Evolutionary conservation across 139 green algal species (phyloP).

Genomic region (Eudorina sp.): DNA sequence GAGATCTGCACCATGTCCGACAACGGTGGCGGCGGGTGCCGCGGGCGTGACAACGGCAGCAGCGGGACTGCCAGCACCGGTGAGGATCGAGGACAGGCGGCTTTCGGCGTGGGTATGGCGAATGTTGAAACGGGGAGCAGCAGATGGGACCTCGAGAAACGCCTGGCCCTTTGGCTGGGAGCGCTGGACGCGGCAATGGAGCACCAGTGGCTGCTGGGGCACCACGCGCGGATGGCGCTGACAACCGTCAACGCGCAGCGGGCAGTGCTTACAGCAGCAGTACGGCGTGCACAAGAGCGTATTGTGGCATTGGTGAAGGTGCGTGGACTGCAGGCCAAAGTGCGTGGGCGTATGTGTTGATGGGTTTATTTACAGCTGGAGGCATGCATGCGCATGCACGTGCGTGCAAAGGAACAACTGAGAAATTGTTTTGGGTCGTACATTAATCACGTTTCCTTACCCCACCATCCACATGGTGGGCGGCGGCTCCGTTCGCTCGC

Average conservation of each 20-base stretch:
- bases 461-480: neutral
- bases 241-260: conserved; percentile 35
- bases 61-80: neutral
- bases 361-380: neutral
- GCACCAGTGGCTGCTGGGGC: neutral
- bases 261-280: conserved; percentile 25
- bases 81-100: neutral
- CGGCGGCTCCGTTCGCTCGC: neutral
- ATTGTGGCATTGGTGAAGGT: conserved; percentile 11
- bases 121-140: too few species aligned
- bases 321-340: neutral
- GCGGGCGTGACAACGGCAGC: neutral
- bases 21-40: neutral
- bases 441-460: neutral
- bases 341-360: neutral
- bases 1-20: too few species aligned
- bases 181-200: neutral
- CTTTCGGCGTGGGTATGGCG: too few species aligned
- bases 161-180: too few species aligned
- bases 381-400: neutral
- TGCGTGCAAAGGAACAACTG: neutral
- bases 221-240: conserved; percentile 17
- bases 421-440: neutral
- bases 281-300: neutral
- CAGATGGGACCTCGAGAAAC: too few species aligned